A percentile compares a stretch with the other conserved stretches of the same genome.
Evolutionary conservation across 345 rosid species (phyloP).

Genomic region (Citrus mangshanensis): DNA sequence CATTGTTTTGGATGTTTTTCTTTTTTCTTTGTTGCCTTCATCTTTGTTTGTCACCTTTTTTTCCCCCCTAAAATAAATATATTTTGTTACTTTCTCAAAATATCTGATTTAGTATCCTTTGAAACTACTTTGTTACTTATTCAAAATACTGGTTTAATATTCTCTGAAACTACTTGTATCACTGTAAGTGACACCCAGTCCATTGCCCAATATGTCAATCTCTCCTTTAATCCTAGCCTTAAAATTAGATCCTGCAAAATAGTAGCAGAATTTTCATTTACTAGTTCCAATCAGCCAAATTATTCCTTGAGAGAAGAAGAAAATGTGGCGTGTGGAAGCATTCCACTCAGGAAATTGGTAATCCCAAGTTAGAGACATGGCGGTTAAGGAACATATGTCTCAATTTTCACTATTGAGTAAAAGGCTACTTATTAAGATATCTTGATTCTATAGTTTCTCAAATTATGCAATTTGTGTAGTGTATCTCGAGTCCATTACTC

Average conservation of each 20-base stretch:
- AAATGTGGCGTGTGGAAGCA: not conserved
- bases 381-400: not conserved
- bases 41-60: too few species aligned
- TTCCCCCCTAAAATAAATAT: too few species aligned
- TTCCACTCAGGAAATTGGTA: not conserved
- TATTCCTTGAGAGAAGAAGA: not conserved
- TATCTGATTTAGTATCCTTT: not conserved
- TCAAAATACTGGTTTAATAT: not conserved
- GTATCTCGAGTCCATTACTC: not conserved
- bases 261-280: not conserved
- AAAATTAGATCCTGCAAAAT: not conserved
- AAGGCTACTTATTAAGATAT: not conserved
- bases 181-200: not conserved
- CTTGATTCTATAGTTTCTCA: not conserved
- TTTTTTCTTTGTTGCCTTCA: too few species aligned
- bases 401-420: not conserved
- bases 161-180: not conserved
- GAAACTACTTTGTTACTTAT: not conserved
- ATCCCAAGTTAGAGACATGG: not conserved
- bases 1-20: not conserved
- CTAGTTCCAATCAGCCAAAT: not conserved
- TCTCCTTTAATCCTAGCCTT: not conserved
- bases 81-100: too few species aligned
- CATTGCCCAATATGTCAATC: not conserved
- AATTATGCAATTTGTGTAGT: not conserved